phyloP scores from a whole-genome alignment of 805 yeast genomes.

The Scheffersomyces amazonensis region DNA sequence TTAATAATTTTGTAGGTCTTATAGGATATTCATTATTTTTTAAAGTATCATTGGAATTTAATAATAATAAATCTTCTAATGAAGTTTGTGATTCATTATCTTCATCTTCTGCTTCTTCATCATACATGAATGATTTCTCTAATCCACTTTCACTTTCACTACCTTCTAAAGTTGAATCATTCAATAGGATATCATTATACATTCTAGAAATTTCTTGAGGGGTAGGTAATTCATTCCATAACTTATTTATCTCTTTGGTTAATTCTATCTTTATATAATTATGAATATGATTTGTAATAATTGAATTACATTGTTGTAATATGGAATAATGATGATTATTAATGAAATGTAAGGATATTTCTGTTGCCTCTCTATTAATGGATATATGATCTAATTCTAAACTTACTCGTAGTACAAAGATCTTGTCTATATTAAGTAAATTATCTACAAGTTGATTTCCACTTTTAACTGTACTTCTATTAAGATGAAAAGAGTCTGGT shows the following conservation, averaged over 20 bases:
- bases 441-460: too few species aligned
- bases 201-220: not conserved
- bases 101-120: slow-evolving; percentile 8
- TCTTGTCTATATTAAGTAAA: too few species aligned
- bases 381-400: too few species aligned
- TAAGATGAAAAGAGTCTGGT: too few species aligned
- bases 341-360: slow-evolving; percentile 16
- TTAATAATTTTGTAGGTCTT: not conserved
- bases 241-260: not conserved
- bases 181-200: not conserved
- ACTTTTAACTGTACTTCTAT: too few species aligned
- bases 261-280: slow-evolving; percentile 21
- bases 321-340: slow-evolving; percentile 30
- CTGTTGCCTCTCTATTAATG: slow-evolving; percentile 15
- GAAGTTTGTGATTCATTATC: slow-evolving; percentile 9
- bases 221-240: not conserved
- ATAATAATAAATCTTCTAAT: slow-evolving; percentile 12
- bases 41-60: slow-evolving; percentile 24
- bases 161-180: slow-evolving; percentile 5
- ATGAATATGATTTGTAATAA: slow-evolving; percentile 21
- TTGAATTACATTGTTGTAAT: slow-evolving; percentile 23
- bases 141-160: slow-evolving; percentile 3
- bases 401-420: too few species aligned
- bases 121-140: slow-evolving; percentile 11
- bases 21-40: not conserved